A percentile compares a stretch with the other conserved stretches of the same genome.
phyloP scores from a whole-genome alignment of 345 rosid species.

The Salix viminalis region DNA sequence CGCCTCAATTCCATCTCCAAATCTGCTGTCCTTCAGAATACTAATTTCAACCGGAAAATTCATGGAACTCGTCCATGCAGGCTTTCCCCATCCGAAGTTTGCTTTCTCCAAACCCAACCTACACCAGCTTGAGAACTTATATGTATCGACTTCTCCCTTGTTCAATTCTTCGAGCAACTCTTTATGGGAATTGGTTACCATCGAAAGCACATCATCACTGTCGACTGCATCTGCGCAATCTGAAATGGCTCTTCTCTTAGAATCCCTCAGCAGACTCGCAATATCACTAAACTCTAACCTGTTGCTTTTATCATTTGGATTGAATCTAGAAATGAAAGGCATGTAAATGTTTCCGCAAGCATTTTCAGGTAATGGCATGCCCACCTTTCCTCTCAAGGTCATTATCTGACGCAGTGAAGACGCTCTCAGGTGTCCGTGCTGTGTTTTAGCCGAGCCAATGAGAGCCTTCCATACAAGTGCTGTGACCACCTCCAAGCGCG shows the following conservation, averaged over 20 bases:
- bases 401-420: neutral
- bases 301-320: neutral
- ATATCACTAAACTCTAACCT: neutral
- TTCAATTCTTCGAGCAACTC: neutral
- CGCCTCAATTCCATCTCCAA: slow-evolving; percentile 4
- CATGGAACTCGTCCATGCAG: neutral
- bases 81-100: neutral
- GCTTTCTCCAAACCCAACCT: neutral
- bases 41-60: too few species aligned
- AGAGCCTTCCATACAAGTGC: neutral
- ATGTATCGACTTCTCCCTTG: neutral
- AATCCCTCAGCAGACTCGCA: neutral
- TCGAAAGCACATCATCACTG: neutral
- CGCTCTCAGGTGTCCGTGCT: neutral
- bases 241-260: neutral
- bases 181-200: neutral
- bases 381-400: neutral
- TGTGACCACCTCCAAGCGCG: neutral
- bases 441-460: neutral
- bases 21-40: neutral
- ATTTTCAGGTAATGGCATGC: neutral
- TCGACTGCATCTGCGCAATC: neutral
- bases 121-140: neutral
- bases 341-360: neutral
- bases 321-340: neutral